These are phyloP conservation scores for Meripilus lineatus DNA, from an alignment of 1,284 basidiomycete species.

Conservation along the genomic window DNA sequence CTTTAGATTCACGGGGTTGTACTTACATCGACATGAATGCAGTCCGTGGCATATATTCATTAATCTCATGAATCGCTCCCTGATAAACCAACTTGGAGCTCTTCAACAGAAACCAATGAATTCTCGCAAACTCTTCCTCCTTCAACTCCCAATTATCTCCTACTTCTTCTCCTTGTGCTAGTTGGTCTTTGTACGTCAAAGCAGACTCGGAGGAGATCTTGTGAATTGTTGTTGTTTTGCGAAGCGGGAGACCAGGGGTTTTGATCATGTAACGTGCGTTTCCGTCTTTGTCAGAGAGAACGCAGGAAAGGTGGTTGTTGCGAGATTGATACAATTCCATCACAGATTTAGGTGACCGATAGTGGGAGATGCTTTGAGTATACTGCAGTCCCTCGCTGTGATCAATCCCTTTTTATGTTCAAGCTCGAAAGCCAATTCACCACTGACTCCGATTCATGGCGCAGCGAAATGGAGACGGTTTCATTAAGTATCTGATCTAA, in stretches of 20 bases:
- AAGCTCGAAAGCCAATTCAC: too few relatives aligned
- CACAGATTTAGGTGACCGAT: too few relatives aligned
- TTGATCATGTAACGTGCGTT: conserved; percentile 1
- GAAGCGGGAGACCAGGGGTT: background rate
- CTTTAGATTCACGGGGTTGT: background rate
- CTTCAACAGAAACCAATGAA: background rate
- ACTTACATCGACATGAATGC: background rate
- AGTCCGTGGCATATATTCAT: background rate
- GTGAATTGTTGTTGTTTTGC: background rate
- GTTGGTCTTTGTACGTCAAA: background rate
- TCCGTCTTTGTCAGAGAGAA: too few relatives aligned
- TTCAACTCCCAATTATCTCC: background rate
- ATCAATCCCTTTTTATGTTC: too few relatives aligned
- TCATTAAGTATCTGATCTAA: too few relatives aligned
- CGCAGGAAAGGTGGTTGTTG: too few relatives aligned
- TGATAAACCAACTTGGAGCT: background rate
- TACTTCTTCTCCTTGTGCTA: background rate
- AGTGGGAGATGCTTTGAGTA: too few relatives aligned
- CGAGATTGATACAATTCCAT: too few relatives aligned
- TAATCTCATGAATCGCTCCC: background rate
- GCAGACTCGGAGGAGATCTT: background rate
- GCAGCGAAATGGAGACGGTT: too few relatives aligned
- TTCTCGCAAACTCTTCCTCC: conserved; percentile 1
- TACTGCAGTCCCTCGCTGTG: too few relatives aligned
- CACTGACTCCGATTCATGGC: too few relatives aligned